These are phyloP conservation scores for Xylariomycetidae sp. DNA, from an alignment of 2,329 filamentous ascomycete species.

Conservation along the genomic window DNA sequence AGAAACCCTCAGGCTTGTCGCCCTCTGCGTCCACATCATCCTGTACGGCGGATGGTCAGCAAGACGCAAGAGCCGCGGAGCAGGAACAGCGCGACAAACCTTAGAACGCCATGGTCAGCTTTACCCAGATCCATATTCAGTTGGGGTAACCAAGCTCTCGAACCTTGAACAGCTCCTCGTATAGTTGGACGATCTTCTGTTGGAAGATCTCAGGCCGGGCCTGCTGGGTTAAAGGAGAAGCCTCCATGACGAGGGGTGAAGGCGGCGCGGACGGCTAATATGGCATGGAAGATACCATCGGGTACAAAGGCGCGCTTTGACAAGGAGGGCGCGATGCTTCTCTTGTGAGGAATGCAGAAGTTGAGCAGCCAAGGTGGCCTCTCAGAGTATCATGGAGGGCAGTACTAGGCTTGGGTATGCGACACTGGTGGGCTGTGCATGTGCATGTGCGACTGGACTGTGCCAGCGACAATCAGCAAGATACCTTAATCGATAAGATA, in stretches of 20 bases:
- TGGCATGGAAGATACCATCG: too few relatives aligned
- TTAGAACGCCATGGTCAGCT: slow-evolving; percentile 22
- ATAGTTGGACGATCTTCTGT: slow-evolving; percentile 88
- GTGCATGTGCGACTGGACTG: too few relatives aligned
- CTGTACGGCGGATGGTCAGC: slow-evolving; percentile 22
- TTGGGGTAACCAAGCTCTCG: slow-evolving; percentile 17
- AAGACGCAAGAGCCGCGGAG: slow-evolving; percentile 2
- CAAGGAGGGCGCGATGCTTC: too few relatives aligned
- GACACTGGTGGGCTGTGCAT: too few relatives aligned
- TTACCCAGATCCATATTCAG: slow-evolving; percentile 11
- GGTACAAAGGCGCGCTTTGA: too few relatives aligned
- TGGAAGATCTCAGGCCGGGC: slow-evolving; percentile 84
- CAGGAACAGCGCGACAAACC: slow-evolving; percentile 20
- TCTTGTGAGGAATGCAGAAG: too few relatives aligned
- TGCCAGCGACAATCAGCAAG: too few relatives aligned
- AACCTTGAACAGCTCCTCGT: slow-evolving; percentile 77
- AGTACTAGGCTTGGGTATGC: too few relatives aligned
- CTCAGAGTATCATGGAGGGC: too few relatives aligned
- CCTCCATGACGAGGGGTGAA: slow-evolving; percentile 57
- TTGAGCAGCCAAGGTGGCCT: too few relatives aligned
- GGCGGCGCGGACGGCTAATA: background rate
- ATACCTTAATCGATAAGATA: too few relatives aligned
- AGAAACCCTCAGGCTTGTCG: slow-evolving; percentile 83
- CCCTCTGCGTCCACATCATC: slow-evolving; percentile 51
- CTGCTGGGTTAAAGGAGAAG: slow-evolving; percentile 90